Percentiles rank a stretch among this genome's conserved stretches.
Conservation (phyloP, 352 stramenopile species). For the Phytophthora syringae region DNA sequence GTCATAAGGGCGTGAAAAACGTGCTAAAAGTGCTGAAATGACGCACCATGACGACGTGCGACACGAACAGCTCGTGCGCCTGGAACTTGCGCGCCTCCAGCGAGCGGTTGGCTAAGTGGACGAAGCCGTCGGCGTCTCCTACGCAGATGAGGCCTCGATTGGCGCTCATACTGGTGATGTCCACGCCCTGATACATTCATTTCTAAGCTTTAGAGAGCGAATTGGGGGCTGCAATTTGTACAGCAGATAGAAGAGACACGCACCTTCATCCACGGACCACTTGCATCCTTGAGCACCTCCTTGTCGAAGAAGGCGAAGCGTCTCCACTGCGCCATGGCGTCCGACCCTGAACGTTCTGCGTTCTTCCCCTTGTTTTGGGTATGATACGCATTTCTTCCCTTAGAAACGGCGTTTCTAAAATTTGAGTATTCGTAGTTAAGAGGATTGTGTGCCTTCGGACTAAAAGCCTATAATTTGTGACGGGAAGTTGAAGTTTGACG, state of each 20-base stretch:
- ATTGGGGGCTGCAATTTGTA: neutral
- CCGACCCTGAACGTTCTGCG: constrained; percentile 14
- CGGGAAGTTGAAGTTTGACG: neutral
- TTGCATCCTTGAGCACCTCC: constrained; percentile 85
- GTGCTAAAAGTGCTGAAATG: no score
- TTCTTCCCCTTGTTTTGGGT: constrained; percentile 19
- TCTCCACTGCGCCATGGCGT: constrained; percentile 85
- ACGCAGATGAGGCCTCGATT: constrained; percentile 89
- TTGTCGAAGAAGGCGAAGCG: constrained; percentile 92
- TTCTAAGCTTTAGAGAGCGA: constrained; percentile 15
- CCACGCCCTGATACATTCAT: constrained; percentile 67
- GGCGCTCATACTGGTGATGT: constrained; percentile 88
- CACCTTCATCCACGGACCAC: constrained; percentile 88
- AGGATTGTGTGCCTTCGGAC: neutral
- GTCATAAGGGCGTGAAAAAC: no score
- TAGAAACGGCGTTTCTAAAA: no score
- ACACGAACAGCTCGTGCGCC: constrained; percentile 88
- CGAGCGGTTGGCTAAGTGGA: constrained; percentile 86
- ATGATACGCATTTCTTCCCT: no score
- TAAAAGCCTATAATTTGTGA: neutral
- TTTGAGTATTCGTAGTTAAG: constrained; percentile 25
- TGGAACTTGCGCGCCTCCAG: constrained; percentile 86
- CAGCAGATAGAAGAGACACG: constrained; percentile 7
- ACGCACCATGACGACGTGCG: constrained; percentile 87
- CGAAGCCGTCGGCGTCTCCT: constrained; percentile 81